Conservation (phyloP, 2,329 filamentous ascomycete species). For the Hymenoscyphus salicellus region DNA sequence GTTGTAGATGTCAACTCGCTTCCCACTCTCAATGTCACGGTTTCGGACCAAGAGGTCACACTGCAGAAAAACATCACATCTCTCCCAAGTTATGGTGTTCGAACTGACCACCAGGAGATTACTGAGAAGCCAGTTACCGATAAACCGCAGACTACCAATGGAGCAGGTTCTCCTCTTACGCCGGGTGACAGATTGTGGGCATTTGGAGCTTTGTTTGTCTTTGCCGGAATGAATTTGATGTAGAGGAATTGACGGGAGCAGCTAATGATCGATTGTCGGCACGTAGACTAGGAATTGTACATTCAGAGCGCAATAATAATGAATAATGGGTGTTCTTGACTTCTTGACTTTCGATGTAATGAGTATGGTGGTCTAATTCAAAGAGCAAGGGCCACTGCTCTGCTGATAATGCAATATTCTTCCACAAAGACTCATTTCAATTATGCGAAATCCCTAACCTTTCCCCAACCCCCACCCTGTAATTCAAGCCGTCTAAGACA, state of each 20-base stretch:
- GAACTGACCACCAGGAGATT: constrained; percentile 26
- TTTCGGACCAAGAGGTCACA: constrained; percentile 26
- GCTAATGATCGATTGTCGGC: neutral
- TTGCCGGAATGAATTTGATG: neutral
- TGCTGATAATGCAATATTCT: too few relatives aligned
- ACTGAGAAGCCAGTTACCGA: constrained; percentile 8
- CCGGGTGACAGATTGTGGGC: neutral
- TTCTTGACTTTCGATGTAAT: too few relatives aligned
- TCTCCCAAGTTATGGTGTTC: constrained; percentile 27
- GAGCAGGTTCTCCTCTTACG: neutral
- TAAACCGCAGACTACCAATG: neutral
- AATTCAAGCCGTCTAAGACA: too few relatives aligned
- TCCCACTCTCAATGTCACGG: constrained; percentile 21
- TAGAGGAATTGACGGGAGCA: neutral
- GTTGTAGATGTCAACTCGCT: constrained; percentile 16
- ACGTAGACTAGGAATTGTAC: neutral
- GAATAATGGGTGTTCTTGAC: neutral
- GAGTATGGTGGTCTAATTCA: too few relatives aligned
- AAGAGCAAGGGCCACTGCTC: too few relatives aligned
- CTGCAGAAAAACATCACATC: constrained; percentile 18
- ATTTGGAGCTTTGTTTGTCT: neutral
- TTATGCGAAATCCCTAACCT: too few relatives aligned
- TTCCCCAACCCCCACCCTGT: too few relatives aligned
- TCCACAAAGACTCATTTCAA: too few relatives aligned
- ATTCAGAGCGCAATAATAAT: neutral